These are phyloP conservation scores for Leptographium flavum DNA, from an alignment of 2,329 filamentous ascomycete genomes.

Conservation along the genomic window DNA sequence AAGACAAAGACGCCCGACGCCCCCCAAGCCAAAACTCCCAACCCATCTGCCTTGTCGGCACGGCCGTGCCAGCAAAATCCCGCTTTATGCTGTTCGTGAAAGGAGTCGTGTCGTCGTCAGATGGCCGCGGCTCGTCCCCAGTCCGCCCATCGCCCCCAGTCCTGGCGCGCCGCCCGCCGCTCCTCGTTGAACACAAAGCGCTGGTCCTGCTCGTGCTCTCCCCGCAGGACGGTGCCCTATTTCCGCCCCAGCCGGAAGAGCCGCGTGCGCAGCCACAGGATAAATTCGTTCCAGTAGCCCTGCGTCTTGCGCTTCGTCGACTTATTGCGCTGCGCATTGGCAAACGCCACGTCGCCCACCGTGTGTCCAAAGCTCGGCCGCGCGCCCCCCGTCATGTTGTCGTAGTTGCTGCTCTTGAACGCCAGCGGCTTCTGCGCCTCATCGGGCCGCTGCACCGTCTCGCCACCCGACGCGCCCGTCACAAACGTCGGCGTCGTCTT, in stretches of 20 bases:
- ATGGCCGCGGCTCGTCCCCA: too few species aligned
- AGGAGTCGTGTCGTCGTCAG: conserved; percentile 5
- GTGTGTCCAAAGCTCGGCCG: conserved; percentile 19
- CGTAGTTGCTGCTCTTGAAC: conserved; percentile 32
- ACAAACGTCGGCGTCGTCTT: conserved; percentile 12
- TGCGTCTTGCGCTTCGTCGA: conserved; percentile 46
- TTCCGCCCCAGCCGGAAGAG: conserved; percentile 20
- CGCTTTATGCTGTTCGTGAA: conserved; percentile 4
- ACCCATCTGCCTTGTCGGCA: too few species aligned
- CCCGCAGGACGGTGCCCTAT: conserved; percentile 2
- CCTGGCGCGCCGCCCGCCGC: too few species aligned
- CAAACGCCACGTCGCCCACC: conserved; percentile 30
- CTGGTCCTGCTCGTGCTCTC: neutral
- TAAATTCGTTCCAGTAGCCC: conserved; percentile 46
- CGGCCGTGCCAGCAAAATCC: neutral
- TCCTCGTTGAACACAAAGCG: neutral
- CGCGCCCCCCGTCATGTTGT: conserved; percentile 22
- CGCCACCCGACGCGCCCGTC: conserved; percentile 8
- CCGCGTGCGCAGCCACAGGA: conserved; percentile 50
- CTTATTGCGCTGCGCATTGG: conserved; percentile 26
- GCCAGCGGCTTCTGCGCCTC: conserved; percentile 16
- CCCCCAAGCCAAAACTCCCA: too few species aligned
- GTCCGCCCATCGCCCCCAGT: too few species aligned
- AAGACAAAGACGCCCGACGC: too few species aligned
- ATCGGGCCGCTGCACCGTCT: conserved; percentile 8